Conservation (phyloP, 1,284 basidiomycete genomes). For the Fomitopsis pinicola region DNA sequence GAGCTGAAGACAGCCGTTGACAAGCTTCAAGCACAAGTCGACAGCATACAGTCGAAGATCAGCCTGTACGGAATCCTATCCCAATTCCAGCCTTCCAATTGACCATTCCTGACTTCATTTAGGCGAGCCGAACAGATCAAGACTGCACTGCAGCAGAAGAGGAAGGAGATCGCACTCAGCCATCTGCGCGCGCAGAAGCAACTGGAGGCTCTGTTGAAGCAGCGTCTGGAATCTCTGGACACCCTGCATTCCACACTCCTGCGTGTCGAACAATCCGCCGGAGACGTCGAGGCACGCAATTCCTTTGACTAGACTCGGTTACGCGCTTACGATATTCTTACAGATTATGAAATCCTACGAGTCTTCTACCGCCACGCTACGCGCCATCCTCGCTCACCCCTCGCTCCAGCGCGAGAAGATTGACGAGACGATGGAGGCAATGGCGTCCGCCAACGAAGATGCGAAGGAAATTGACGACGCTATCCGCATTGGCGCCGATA, state of each 20-base stretch:
- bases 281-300: conserved; percentile 76
- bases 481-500: conserved; percentile 62
- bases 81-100: not conserved
- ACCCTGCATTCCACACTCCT: conserved; percentile 76
- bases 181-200: conserved; percentile 79
- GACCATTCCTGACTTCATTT: not conserved
- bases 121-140: conserved; percentile 70
- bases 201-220: conserved; percentile 72
- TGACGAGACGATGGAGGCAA: conserved; percentile 82
- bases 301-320: not conserved
- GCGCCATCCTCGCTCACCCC: conserved; percentile 73
- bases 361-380: conserved; percentile 75
- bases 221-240: conserved; percentile 70
- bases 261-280: conserved; percentile 83
- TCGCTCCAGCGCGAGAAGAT: conserved; percentile 74
- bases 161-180: conserved; percentile 69
- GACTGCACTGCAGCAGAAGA: conserved; percentile 60
- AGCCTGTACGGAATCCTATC: conserved; percentile 42
- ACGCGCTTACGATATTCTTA: not conserved
- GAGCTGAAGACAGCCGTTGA: conserved; percentile 67
- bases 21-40: conserved; percentile 64
- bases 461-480: conserved; percentile 81
- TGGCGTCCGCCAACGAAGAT: conserved; percentile 79
- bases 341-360: conserved; percentile 88
- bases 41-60: conserved; percentile 62